Evolutionary conservation across 129 eudicot species (phyloP), one percentile per base, ranked within the genome.

Genomic region (Artemisia annua): DNA sequence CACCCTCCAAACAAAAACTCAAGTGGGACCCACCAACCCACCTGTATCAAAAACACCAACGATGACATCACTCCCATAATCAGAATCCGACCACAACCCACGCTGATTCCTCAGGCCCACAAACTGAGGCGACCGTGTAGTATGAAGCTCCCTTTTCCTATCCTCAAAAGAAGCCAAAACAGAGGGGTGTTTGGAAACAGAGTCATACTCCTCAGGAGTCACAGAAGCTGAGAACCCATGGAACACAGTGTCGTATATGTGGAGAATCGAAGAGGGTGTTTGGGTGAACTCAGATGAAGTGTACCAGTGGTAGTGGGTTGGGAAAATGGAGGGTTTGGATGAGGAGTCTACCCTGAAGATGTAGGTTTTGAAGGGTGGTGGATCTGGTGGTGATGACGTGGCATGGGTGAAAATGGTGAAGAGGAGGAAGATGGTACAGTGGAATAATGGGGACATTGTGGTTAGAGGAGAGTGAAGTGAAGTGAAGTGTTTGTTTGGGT

Each of bases 241-340:
- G 80, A 91, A 91, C 26, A 91, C 97, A 80, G 88, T 84, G 83
- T 84, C 91, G 81, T 91, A 91, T 0, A 78, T 77, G 66, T 91
- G 97, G 63, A 91, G 91, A 79, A 91, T 84, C 32, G 69, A 17
- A 3, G 67, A 39, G 52, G 54, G 10, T 20, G 90, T 73, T 35
- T 85, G 80, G 4, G 89, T 79, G 86, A 92, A 80, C 73, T 84
- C 92, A 1, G 67, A 62, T 10, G 97, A 76, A 7, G 87, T 63
- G 91, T 92, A 92, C 97, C 97, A 92, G 82, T 92, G 93, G 83
- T 75, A 82, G 60, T 86, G 96, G 7, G 93, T 86, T 7, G 97
- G 93, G 75, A 91, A 91, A 57, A 91, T 77, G 51, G 96, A 78
- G 7, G 97, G 97, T 71, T 91, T 91, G 13, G 92, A 75, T 19